phyloP scores from a whole-genome alignment of 1,284 basidiomycete genomes.

The Ustilago loliicola region DNA sequence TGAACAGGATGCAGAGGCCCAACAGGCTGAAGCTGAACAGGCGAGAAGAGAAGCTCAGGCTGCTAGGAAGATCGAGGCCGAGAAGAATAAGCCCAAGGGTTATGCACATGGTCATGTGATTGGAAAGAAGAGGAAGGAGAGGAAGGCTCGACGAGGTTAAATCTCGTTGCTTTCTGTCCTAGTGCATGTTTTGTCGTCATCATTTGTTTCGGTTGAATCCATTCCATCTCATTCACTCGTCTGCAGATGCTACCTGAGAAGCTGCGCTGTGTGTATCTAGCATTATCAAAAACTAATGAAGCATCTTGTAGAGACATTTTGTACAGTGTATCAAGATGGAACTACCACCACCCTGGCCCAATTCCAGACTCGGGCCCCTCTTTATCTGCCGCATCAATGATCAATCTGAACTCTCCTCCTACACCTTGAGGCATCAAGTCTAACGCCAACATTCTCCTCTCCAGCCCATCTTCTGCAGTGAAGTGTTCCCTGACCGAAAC shows the following conservation, averaged over 20 bases:
- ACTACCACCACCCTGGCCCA: conserved; percentile 51
- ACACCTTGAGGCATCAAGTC: conserved; percentile 39
- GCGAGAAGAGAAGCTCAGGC: conserved; percentile 25
- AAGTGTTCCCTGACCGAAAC: conserved; percentile 45
- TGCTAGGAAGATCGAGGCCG: conserved; percentile 44
- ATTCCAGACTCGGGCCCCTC: conserved; percentile 46
- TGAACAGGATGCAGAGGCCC: conserved; percentile 17
- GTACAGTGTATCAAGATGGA: neutral
- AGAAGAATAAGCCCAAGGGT: conserved; percentile 38
- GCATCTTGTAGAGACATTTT: neutral
- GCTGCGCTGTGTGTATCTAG: neutral
- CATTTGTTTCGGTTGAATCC: neutral
- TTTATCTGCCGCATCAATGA: conserved; percentile 52
- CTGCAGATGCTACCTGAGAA: neutral
- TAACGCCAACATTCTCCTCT: conserved; percentile 41
- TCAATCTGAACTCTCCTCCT: conserved; percentile 44
- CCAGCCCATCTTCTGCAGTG: conserved; percentile 36
- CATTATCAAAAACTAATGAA: conserved; percentile 5
- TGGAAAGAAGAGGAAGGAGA: conserved; percentile 64
- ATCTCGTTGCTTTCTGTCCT: conserved; percentile 2
- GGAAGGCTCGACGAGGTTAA: conserved; percentile 39
- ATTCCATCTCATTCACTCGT: neutral
- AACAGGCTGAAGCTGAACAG: conserved; percentile 19
- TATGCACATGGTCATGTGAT: conserved; percentile 60
- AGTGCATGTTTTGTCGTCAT: neutral